Evolutionary conservation across 2,329 filamentous ascomycete genomes (phyloP), one percentile per base, ranked within the genome.

Genomic region (Xylaria sp.): DNA sequence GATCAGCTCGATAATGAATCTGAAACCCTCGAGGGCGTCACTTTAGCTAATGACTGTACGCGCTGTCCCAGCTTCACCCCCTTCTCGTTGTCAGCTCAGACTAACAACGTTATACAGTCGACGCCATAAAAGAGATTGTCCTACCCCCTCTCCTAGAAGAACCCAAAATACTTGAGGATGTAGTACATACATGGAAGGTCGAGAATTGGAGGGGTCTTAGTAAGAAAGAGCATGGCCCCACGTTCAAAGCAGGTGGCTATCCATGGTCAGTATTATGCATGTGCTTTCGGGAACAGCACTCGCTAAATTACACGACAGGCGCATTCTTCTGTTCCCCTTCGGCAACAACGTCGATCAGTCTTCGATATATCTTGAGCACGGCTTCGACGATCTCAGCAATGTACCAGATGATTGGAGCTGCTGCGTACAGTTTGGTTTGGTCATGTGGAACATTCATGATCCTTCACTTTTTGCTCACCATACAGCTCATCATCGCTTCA

Each of bases 281-380:
- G 59, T 36, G 28, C 42, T 57, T 44, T 26, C 40, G 31, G 40
- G 20, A 59, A 17, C 42, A 66, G 23, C 38, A 11, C 53, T 57
- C 60, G 63, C 74, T 77, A 57, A 77, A 70, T 59, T 33, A 13
- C 20, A 10, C 58, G 33, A 26, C 71, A 94, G 92, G 96, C 92
- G 95, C 76, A 91, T 98, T 75, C 87, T 99, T 15, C 94, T 99
- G 79, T 99, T 99, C 77, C 95, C 96, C 0, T 94, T 90, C 71
- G 96, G 96, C 60, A 99, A 99, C 80, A 95, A 97, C 73, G 92
- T 94, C 65, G 95, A 98, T 73, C 92, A 93, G 77, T 93, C 92
- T 56, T 98, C 96, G 6, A 93, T 99, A 79, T 99, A 98, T 80
- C 88, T 99, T 26, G 96, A 99, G 80, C 96, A 98, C 80, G 96